Conservation (phyloP, 192 early-diverging fungal species). For the Entomortierella beljakovae region DNA sequence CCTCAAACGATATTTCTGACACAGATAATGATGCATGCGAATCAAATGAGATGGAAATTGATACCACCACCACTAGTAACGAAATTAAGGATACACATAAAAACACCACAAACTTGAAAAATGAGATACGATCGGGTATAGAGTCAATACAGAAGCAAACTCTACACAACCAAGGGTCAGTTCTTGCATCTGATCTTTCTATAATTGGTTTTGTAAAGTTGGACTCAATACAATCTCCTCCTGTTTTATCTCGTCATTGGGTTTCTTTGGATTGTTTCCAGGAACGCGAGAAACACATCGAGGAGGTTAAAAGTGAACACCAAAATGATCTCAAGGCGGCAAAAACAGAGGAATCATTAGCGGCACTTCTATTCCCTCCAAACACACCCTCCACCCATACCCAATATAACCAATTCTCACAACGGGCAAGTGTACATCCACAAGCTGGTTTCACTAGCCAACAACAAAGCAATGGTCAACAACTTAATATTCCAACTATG, state of each 20-base stretch:
- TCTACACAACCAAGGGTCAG: slow-evolving; percentile 32
- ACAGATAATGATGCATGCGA: not conserved
- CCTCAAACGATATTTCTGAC: not conserved
- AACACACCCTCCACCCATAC: not conserved
- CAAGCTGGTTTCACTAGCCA: slow-evolving; percentile 14
- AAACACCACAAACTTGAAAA: not conserved
- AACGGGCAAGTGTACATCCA: not conserved
- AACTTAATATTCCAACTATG: slow-evolving; percentile 17
- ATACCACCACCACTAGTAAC: not conserved
- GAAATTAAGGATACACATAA: not conserved
- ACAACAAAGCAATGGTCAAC: slow-evolving; percentile 4
- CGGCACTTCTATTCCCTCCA: slow-evolving; percentile 15
- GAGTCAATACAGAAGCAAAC: slow-evolving; percentile 28
- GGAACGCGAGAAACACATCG: not conserved
- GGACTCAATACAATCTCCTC: slow-evolving; percentile 28
- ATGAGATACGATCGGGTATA: not conserved
- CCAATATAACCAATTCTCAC: not conserved
- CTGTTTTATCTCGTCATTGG: slow-evolving; percentile 47
- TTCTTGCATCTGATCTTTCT: slow-evolving; percentile 37
- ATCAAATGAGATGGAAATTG: not conserved
- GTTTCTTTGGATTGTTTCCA: slow-evolving; percentile 20
- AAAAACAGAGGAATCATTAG: slow-evolving; percentile 22
- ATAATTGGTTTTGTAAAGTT: slow-evolving; percentile 43
- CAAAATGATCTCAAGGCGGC: not conserved
- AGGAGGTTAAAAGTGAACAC: not conserved